Base-by-base conservation (phyloP, 2,329 filamentous ascomycete species). In the Cercospora zeina region DNA sequence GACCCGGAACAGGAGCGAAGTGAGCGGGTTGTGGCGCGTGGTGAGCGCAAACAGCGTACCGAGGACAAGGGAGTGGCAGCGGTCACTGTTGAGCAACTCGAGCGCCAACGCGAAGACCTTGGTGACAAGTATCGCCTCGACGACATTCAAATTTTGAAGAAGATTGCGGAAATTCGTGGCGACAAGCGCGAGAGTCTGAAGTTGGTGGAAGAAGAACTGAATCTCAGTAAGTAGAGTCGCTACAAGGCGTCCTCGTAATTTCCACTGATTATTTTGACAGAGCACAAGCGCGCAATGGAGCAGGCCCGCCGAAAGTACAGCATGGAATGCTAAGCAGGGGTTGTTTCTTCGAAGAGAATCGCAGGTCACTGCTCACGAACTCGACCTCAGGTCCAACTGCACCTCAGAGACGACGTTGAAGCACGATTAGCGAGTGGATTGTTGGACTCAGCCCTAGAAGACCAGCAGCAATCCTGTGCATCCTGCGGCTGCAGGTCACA, bases 81-180 rank as follows among this genome's bases (percentile, higher is more conserved):
- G 4, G 27, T 30, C 21, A 56, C 54, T 3, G 39, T 49, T 10
- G 34, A 50, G 16, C 39, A 60, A n/a, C 47, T 63, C 11, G 21
- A 60, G n/a, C 49, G 50, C 13, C 27, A 63, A 31, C 39, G 36
- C 13, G 16, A 14, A 3, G 53, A 63, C 10, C 30, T 63, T 42
- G 31, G 58, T 8, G 21, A 31, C 27, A 62, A 62, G 30, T 58
- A 34, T 33, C 19, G 51, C 34, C 54, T 62, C 4, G 45, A 62
- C 27, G 31, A 58, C 13, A 62, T 62, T 19, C 47, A 45, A n/a
- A 58, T 62, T 27, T 34, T 54, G 14, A 62, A 62, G 49, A 53
- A 51, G 14, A 62, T 62, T 19, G 60, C 60, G 10, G 33, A 54
- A 5, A n/a, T 62, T 6, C 45, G 56, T 6, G 30, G 34, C 10